These are phyloP conservation scores for Epicoccum nigrum DNA, from an alignment of 2,329 filamentous ascomycete species.

Conservation along the genomic window DNA sequence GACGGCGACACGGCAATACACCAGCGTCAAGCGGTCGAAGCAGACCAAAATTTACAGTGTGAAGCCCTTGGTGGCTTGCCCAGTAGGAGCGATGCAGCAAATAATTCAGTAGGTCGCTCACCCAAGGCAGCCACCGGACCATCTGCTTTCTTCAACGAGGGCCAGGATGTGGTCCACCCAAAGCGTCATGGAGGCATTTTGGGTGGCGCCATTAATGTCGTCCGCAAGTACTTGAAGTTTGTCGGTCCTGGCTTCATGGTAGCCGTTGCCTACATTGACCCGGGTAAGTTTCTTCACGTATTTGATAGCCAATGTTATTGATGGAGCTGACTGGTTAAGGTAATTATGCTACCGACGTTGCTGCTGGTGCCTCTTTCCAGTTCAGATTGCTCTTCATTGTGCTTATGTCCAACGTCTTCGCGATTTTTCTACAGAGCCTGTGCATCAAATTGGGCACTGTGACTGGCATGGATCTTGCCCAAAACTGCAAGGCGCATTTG, in stretches of 20 bases:
- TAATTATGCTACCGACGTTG: conserved; percentile 74
- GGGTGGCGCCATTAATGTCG: conserved; percentile 18
- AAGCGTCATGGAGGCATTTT: conserved; percentile 2
- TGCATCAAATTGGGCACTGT: conserved; percentile 64
- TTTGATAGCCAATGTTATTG: no score
- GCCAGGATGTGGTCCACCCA: conserved; percentile 1
- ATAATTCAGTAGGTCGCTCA: background rate
- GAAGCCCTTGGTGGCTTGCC: background rate
- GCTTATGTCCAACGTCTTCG: conserved; percentile 71
- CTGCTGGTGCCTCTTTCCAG: conserved; percentile 69
- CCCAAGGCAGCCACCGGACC: background rate
- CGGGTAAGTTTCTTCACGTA: conserved; percentile 20
- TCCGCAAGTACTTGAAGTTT: conserved; percentile 60
- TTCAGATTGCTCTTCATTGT: conserved; percentile 72
- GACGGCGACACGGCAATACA: conserved; percentile 2
- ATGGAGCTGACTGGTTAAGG: conserved; percentile 41
- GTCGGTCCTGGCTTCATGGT: conserved; percentile 72
- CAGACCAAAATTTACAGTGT: background rate
- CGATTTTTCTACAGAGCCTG: conserved; percentile 72
- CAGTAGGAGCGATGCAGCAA: conserved; percentile 1
- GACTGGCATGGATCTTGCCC: conserved; percentile 57
- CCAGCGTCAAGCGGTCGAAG: background rate
- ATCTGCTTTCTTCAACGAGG: conserved; percentile 6
- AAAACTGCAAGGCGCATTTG: conserved; percentile 57
- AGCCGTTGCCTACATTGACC: conserved; percentile 58